Evolutionary conservation across 768 basidiomycete genomes (phyloP), one percentile per base, ranked within the genome.

Genomic region (Lyophyllum atratum): DNA sequence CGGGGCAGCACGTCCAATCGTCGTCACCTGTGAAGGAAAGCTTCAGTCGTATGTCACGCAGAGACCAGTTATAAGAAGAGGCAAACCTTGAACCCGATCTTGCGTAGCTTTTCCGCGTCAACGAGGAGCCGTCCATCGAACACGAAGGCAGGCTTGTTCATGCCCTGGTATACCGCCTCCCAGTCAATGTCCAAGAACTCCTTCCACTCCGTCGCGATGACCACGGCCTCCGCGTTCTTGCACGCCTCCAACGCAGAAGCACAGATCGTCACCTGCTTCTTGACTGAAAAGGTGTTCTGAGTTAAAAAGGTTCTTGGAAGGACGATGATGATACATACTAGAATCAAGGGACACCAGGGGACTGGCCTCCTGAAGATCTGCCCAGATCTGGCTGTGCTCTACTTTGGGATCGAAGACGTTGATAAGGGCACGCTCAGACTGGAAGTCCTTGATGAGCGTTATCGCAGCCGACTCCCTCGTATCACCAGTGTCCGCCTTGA

Each of bases 401-500:
- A 99, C 92, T 70, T 96, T 85, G 28, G 96, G 96, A 72, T 98
- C 95, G 74, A 94, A 99, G 60, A 99, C 78, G 54, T 85, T 88
- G 66, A 99, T 82, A 47, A 85, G 74, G 11, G 97, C 95, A 64
- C 85, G 86, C 76, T 99, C 97, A 39, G 84, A 83, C 64, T 87
- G 83, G 86, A 99, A 99, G 80, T 98, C 89, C 64, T 86, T 88
- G 76, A 96, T 89, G 63, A 99, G 85, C 28, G 93, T 90, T 74
- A 98, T 98, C 17, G 97, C 85, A 26, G 97, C 88, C 2, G 94
- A 95, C 78, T 98, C 97, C 72, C 97, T 94, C 37, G 97, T 99
- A 72, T 99, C 97, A 58, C 97, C 97, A 12, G 97, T 99, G 73
- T 98, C 95, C 42, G 97, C 96, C 80, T 98, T 98, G 87, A 98